Evolutionary conservation across 148 eudicot species (phyloP).

Genomic region (Gaultheria prostrata): DNA sequence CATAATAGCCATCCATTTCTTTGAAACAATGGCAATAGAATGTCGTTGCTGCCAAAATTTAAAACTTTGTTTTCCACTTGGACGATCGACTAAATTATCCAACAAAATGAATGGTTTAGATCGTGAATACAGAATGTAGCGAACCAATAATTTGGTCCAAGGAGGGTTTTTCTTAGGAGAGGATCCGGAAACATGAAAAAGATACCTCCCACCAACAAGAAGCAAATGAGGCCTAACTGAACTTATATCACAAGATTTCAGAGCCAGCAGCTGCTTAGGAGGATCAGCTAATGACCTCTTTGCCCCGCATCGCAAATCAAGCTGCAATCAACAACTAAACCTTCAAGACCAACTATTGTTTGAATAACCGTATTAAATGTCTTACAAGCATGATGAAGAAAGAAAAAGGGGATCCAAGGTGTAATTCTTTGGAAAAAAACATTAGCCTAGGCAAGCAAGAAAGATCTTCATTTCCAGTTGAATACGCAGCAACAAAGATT

Average conservation of each 20-base stretch:
- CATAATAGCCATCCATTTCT: background rate
- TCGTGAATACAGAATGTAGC: background rate
- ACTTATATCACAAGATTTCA: constrained; percentile 90
- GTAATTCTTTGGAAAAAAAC: background rate
- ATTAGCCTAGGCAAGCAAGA: background rate
- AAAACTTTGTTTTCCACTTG: background rate
- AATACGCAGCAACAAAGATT: background rate
- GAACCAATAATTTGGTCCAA: background rate
- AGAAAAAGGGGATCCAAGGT: background rate
- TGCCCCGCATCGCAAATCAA: constrained; percentile 85
- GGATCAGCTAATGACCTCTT: constrained; percentile 86
- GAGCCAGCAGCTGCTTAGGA: constrained; percentile 68
- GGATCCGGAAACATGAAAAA: background rate
- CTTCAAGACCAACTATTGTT: constrained; percentile 25
- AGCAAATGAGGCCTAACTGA: constrained; percentile 86
- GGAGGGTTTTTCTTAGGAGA: background rate
- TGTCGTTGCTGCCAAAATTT: background rate
- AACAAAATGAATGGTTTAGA: background rate
- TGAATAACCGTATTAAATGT: background rate
- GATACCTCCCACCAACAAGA: constrained; percentile 96
- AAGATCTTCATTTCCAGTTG: background rate
- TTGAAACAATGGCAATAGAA: background rate
- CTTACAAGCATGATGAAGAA: background rate
- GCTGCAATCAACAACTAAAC: constrained; percentile 59
- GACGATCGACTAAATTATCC: background rate